A percentile compares a stretch with the other conserved stretches of the same genome.
phyloP scores from a whole-genome alignment of 345 rosid genomes.

The Euphorbia pulcherrima region DNA sequence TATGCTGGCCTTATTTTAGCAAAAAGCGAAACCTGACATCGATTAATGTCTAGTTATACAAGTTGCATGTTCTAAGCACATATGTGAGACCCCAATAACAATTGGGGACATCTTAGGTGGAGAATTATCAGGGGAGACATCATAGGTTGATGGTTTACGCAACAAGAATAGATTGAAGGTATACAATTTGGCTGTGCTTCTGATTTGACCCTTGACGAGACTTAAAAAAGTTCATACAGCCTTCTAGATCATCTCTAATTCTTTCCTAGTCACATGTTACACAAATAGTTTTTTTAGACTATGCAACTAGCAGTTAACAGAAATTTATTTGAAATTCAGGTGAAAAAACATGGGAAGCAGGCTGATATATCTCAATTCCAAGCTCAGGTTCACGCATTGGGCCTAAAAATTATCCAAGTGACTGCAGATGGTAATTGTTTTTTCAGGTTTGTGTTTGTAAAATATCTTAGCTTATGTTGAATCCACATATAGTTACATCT shows the following conservation, averaged over 20 bases:
- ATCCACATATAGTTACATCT: not conserved
- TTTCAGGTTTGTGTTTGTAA: slow-evolving; percentile 67
- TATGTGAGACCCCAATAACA: not conserved
- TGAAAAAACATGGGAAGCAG: slow-evolving; percentile 69
- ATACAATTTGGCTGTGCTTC: not conserved
- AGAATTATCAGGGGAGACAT: not conserved
- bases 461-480: not conserved
- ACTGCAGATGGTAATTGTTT: slow-evolving; percentile 95
- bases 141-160: not conserved
- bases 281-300: not conserved
- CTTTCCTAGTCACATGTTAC: not conserved
- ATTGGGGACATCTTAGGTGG: not conserved
- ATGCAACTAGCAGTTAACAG: not conserved
- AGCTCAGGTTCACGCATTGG: slow-evolving; percentile 63
- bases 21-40: not conserved
- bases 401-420: slow-evolving; percentile 65
- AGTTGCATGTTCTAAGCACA: not conserved
- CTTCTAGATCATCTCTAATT: not conserved
- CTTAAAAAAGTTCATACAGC: not conserved
- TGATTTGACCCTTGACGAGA: not conserved
- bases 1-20: no score
- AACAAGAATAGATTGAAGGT: not conserved
- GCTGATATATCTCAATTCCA: slow-evolving; percentile 54
- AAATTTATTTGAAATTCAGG: slow-evolving; percentile 34
- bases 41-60: not conserved